Evolutionary conservation across 2,329 filamentous ascomycete species (phyloP).

Genomic region (Davidsoniella australis): DNA sequence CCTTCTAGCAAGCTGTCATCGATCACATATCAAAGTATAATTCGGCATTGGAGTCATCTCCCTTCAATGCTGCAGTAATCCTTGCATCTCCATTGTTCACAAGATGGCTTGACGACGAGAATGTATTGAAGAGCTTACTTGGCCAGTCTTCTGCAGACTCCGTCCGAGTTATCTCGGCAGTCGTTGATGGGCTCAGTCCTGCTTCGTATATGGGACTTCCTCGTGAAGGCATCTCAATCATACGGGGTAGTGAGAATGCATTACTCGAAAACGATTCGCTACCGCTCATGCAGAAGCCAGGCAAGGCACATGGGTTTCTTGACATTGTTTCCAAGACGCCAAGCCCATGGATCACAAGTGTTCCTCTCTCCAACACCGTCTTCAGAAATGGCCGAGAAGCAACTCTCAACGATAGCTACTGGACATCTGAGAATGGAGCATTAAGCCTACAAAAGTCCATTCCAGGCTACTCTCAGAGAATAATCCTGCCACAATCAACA

Average conservation of each 20-base stretch:
- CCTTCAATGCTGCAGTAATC: constrained; percentile 21
- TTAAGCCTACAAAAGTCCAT: constrained; percentile 16
- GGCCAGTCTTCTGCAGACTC: constrained; percentile 13
- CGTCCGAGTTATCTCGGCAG: constrained; percentile 34
- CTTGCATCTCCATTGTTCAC: constrained; percentile 32
- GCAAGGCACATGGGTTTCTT: constrained; percentile 8
- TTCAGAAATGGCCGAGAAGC: constrained; percentile 53
- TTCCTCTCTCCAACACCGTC: constrained; percentile 62
- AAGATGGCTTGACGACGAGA: constrained; percentile 28
- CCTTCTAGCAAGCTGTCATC: background rate
- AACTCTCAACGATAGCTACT: constrained; percentile 31
- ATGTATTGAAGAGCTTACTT: constrained; percentile 21
- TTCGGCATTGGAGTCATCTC: background rate
- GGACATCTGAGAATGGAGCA: constrained; percentile 5
- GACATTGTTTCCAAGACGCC: constrained; percentile 1
- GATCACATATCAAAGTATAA: background rate
- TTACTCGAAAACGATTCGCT: constrained; percentile 7
- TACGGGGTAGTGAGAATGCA: constrained; percentile 5
- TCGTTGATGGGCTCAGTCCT: constrained; percentile 37
- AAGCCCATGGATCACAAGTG: constrained; percentile 22
- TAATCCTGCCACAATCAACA: constrained; percentile 15
- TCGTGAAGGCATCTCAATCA: constrained; percentile 11
- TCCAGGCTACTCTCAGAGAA: constrained; percentile 25
- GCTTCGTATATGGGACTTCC: constrained; percentile 10
- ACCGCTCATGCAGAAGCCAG: constrained; percentile 2